Conservation (phyloP, 75 land plant species). For the Pinus tabuliformis region DNA sequence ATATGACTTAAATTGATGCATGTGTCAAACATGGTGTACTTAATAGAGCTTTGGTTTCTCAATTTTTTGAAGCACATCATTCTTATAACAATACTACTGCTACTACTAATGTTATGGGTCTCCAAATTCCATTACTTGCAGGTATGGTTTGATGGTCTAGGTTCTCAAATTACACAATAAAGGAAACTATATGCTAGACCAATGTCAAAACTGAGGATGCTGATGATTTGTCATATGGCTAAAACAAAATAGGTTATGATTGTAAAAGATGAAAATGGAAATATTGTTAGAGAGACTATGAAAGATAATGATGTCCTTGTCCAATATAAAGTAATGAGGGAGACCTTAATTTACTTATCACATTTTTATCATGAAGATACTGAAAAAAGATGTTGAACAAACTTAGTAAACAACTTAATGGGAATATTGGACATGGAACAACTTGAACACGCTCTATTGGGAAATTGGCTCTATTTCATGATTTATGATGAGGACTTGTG, state of each 20-base stretch:
- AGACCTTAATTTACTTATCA: slow-evolving; percentile 86
- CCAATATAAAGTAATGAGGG: slow-evolving; percentile 99
- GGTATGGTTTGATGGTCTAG: slow-evolving; percentile 75
- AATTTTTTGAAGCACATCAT: too few species aligned
- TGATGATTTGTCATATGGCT: slow-evolving; percentile 98
- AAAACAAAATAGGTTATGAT: slow-evolving; percentile 98
- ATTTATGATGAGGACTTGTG: slow-evolving; percentile 25
- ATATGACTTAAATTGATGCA: too few species aligned
- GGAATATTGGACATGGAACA: slow-evolving; percentile 99
- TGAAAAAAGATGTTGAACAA: slow-evolving; percentile 97
- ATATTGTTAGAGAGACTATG: slow-evolving; percentile 99
- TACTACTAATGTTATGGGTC: slow-evolving; percentile 66
- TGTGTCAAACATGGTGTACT: too few species aligned
- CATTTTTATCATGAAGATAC: slow-evolving; percentile 98
- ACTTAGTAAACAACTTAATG: slow-evolving; percentile 82
- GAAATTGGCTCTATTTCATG: slow-evolving; percentile 93
- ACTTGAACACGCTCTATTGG: slow-evolving; percentile 95
- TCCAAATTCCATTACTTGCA: slow-evolving; percentile 62
- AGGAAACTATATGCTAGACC: slow-evolving; percentile 75
- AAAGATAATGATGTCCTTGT: slow-evolving; percentile 99
- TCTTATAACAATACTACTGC: slow-evolving; percentile 37
- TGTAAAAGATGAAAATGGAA: slow-evolving; percentile 99
- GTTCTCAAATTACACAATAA: slow-evolving; percentile 57
- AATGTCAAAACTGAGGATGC: slow-evolving; percentile 84
- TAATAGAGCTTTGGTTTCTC: too few species aligned